Percentiles rank a stretch among this genome's conserved stretches.
Conservation (phyloP, 1,139 yeast species). For the Debaryomyces psychrophilus region DNA sequence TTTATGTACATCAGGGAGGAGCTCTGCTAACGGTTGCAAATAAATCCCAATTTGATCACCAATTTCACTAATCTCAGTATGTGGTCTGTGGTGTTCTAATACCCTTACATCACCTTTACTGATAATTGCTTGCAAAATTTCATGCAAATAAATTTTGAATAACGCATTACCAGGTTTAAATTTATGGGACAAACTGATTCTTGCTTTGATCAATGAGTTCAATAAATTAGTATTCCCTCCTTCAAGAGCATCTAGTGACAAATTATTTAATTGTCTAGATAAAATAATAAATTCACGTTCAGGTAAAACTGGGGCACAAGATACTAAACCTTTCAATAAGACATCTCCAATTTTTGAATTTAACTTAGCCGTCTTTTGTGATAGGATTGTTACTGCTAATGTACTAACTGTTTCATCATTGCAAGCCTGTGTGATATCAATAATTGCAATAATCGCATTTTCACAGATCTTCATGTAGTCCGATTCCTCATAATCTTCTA, state of each 20-base stretch:
- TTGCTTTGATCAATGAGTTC: conserved; percentile 47
- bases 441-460: conserved; percentile 73
- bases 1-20: conserved; percentile 62
- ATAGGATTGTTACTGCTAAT: conserved; percentile 76
- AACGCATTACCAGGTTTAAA: conserved; percentile 48
- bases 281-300: conserved; percentile 61
- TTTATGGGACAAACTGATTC: conserved; percentile 54
- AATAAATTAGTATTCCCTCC: conserved; percentile 36
- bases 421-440: conserved; percentile 68
- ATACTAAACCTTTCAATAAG: conserved; percentile 58
- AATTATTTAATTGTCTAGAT: conserved; percentile 50
- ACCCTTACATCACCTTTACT: conserved; percentile 83
- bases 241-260: conserved; percentile 38
- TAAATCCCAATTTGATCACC: conserved; percentile 73
- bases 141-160: conserved; percentile 62
- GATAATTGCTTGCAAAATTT: conserved; percentile 66
- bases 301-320: conserved; percentile 60
- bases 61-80: conserved; percentile 72
- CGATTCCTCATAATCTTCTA: conserved; percentile 29
- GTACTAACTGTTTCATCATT: conserved; percentile 78
- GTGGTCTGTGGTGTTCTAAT: conserved; percentile 80
- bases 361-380: conserved; percentile 69
- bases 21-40: conserved; percentile 72
- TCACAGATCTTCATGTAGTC: conserved; percentile 46
- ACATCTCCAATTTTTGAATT: conserved; percentile 42